phyloP scores from a whole-genome alignment of 139 green algal species.

The Zygnema circumcarinatum region DNA sequence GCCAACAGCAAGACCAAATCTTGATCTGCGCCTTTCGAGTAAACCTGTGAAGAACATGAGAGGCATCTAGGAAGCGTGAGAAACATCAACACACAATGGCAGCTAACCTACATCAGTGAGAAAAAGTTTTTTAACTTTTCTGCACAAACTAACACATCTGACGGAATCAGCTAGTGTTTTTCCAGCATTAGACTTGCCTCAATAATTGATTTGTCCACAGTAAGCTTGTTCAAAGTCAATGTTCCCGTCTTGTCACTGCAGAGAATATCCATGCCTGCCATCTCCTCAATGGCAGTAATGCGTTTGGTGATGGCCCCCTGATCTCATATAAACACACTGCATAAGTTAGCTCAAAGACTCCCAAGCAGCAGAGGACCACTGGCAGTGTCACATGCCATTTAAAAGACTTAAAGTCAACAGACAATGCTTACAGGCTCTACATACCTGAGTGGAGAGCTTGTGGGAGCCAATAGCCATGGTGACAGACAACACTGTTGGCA shows the following conservation, averaged over 20 bases:
- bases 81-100: too few species aligned
- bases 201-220: conserved; percentile 71
- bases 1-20: conserved; percentile 65
- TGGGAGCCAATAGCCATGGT: conserved; percentile 86
- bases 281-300: conserved; percentile 82
- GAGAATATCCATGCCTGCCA: conserved; percentile 90
- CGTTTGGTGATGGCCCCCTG: conserved; percentile 56
- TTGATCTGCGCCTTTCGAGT: conserved; percentile 40
- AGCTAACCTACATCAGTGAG: too few species aligned
- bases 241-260: conserved; percentile 92
- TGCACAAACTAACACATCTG: neutral
- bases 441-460: conserved; percentile 82
- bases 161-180: too few species aligned
- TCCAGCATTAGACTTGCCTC: conserved; percentile 43
- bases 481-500: conserved; percentile 88
- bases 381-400: too few species aligned
- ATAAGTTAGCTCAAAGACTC: neutral
- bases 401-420: too few species aligned
- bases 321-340: neutral
- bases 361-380: too few species aligned
- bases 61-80: neutral
- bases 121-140: neutral
- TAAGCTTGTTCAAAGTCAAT: conserved; percentile 93
- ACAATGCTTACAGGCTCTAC: neutral
- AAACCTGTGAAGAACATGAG: conserved; percentile 7